Evolutionary conservation across 345 rosid genomes (phyloP).

Genomic region (Pistacia vera): DNA sequence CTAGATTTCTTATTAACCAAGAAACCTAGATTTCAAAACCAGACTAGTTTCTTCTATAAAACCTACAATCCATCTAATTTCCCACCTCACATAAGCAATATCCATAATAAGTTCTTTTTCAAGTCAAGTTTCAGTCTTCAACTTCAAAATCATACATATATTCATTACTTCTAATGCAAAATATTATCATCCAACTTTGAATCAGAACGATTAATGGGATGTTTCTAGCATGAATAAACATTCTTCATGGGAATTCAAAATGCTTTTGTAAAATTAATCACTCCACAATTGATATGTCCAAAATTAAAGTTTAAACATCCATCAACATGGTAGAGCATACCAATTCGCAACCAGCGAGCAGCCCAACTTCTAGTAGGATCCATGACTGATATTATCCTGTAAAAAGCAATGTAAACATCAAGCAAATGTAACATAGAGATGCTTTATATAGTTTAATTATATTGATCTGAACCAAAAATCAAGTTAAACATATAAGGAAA

Average conservation of each 20-base stretch:
- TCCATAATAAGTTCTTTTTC: neutral
- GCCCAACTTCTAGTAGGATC: slow-evolving; percentile 97
- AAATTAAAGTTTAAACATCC: too few species aligned
- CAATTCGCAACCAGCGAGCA: slow-evolving; percentile 94
- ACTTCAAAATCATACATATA: neutral
- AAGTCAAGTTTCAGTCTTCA: neutral
- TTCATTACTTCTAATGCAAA: neutral
- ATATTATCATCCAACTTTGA: neutral
- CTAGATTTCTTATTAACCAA: too few species aligned
- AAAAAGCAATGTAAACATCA: slow-evolving; percentile 2
- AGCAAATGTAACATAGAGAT: neutral
- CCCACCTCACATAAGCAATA: neutral
- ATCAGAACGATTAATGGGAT: neutral
- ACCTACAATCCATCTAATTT: too few species aligned
- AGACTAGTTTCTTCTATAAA: too few species aligned
- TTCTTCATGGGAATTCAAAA: neutral
- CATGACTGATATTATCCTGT: slow-evolving; percentile 92
- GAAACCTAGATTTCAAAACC: too few species aligned
- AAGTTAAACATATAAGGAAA: neutral
- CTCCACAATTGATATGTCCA: too few species aligned
- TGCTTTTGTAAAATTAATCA: neutral
- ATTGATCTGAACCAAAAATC: neutral
- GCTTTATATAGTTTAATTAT: neutral
- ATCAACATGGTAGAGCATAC: slow-evolving; percentile 38
- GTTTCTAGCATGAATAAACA: neutral